Base-by-base conservation (phyloP, 345 rosid species). In the Clarkia xantiana region DNA sequence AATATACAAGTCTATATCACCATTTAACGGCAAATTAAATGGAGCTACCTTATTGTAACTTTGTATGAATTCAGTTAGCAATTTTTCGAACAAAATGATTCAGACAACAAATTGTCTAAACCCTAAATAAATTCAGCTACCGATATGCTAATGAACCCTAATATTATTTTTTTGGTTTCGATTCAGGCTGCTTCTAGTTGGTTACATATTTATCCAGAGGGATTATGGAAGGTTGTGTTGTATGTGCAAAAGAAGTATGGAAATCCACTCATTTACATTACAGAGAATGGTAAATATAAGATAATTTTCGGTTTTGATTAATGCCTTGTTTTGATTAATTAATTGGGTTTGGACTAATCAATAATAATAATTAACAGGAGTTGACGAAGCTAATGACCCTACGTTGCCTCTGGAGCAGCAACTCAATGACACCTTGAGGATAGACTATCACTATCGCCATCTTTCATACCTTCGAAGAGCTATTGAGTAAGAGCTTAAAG, bases 241-340 rank as follows among this genome's bases (percentile, higher is more conserved):
- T 59, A 68, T 16, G 47, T 51, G 11, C 59, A 59, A 55, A 47
- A 20, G 0, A 67, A 67, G 23, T 76, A 76, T 49, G 59, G 47
- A 2, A 57, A 62, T 53, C 75, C 75, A 3, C 29, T 71, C 39
- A 62, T 68, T 19, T 72, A 66, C 63, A 64, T 76, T 10, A 76
- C 76, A 0, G 77, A 76, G 42, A 67, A 76, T 42, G 77, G 77
- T 72, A 56, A 51, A n/a, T n/a, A n/a, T n/a, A n/a, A n/a, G n/a
- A n/a, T n/a, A n/a, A n/a, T n/a, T n/a, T n/a, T n/a, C n/a, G n/a
- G n/a, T n/a, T n/a, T n/a, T n/a, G n/a, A n/a, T n/a, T n/a, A n/a
- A n/a, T n/a, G n/a, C n/a, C n/a, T n/a, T n/a, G n/a, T n/a, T n/a
- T n/a, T n/a, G n/a, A n/a, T n/a, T n/a, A n/a, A n/a, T n/a, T n/a